Percentiles rank a stretch among this genome's conserved stretches.
Conservation (phyloP, 345 rosid species). For the Euclidium syriacum region DNA sequence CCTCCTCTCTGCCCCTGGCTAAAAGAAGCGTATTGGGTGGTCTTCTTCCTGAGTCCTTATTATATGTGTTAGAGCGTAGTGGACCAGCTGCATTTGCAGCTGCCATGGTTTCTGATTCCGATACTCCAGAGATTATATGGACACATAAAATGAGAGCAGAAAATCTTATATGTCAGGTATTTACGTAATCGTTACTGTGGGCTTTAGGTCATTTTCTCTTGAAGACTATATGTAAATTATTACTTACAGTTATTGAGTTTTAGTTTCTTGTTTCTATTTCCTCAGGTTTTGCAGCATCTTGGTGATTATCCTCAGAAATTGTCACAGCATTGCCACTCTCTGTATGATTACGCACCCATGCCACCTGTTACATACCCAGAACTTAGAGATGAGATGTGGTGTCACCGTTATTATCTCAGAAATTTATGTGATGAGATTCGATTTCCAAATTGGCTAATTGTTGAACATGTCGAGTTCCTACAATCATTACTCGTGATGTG, state of each 20-base stretch:
- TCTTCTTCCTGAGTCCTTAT: constrained; percentile 93
- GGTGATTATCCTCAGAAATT: constrained; percentile 97
- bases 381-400: constrained; percentile 99
- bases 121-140: constrained; percentile 98
- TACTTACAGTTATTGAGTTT: constrained; percentile 1
- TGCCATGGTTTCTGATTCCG: constrained; percentile 98
- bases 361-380: constrained; percentile 99
- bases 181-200: constrained; percentile 2
- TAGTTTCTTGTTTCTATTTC: constrained; percentile 2
- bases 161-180: constrained; percentile 92
- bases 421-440: constrained; percentile 92
- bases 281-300: constrained; percentile 98
- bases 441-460: constrained; percentile 96
- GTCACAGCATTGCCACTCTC: constrained; percentile 92
- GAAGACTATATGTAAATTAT: constrained; percentile 1
- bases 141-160: constrained; percentile 99
- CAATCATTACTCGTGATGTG: constrained; percentile 97
- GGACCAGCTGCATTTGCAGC: constrained; percentile 97
- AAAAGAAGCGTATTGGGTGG: constrained; percentile 99
- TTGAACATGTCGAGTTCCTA: constrained; percentile 95
- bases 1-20: constrained; percentile 91
- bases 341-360: constrained; percentile 98
- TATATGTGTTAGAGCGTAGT: constrained; percentile 96
- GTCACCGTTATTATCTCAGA: constrained; percentile 93
- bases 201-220: constrained; percentile 4